These are phyloP conservation scores for Capronia epimyces DNA, from an alignment of 2,329 filamentous ascomycete species.

Conservation along the genomic window DNA sequence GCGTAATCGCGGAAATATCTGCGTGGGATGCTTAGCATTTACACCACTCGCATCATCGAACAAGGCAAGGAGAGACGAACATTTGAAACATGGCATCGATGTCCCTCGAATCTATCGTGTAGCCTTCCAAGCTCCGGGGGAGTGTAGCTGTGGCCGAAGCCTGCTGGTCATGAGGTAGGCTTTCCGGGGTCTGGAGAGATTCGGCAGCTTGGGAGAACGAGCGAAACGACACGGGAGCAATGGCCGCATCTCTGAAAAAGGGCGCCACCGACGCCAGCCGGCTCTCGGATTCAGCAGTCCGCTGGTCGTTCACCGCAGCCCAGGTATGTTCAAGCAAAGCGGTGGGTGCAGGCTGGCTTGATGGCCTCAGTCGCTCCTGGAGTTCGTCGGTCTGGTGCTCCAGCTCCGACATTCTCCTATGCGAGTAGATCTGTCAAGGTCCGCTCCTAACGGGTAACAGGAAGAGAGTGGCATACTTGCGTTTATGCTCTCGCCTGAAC, in stretches of 20 bases:
- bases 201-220: constrained; percentile 26
- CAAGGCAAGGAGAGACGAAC: constrained; percentile 24
- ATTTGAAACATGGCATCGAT: constrained; percentile 38
- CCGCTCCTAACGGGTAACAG: background rate
- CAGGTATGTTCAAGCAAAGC: constrained; percentile 31
- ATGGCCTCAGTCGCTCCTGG: constrained; percentile 33
- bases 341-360: constrained; percentile 25
- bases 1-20: constrained; percentile 39
- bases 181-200: constrained; percentile 27
- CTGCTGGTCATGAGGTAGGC: constrained; percentile 24
- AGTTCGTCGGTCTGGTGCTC: constrained; percentile 38
- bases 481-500: constrained; percentile 42
- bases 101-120: constrained; percentile 33
- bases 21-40: background rate
- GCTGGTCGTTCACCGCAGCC: constrained; percentile 16
- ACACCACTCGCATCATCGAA: background rate
- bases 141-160: constrained; percentile 31
- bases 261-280: constrained; percentile 27
- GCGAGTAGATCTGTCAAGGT: background rate
- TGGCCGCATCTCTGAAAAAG: constrained; percentile 23
- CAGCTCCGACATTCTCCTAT: constrained; percentile 37
- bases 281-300: constrained; percentile 33
- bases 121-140: constrained; percentile 32
- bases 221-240: constrained; percentile 22
- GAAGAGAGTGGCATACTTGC: constrained; percentile 31